Percentiles rank a stretch among this genome's conserved stretches.
These are phyloP conservation scores for Dispira parvispora DNA, from an alignment of 192 early-diverging fungal genomes.

Conservation along the genomic window DNA sequence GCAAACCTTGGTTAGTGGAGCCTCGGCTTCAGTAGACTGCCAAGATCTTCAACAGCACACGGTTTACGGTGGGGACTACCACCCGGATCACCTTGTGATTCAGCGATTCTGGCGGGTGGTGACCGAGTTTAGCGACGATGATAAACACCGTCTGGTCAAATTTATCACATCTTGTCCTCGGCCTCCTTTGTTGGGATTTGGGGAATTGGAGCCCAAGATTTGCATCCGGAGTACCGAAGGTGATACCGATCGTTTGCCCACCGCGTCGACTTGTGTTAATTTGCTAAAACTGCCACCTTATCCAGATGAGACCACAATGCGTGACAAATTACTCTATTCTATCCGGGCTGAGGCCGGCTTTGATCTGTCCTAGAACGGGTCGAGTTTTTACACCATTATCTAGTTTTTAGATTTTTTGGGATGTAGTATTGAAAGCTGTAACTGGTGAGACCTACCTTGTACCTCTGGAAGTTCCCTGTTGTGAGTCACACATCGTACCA, in stretches of 20 bases:
- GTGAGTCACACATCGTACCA: background rate
- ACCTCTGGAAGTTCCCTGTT: background rate
- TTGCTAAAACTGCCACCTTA: constrained; percentile 80
- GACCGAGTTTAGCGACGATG: constrained; percentile 24
- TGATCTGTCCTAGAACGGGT: constrained; percentile 49
- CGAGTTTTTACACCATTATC: background rate
- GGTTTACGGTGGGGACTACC: constrained; percentile 55
- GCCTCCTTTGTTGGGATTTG: constrained; percentile 83
- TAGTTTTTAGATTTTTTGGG: background rate
- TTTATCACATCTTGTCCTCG: constrained; percentile 87
- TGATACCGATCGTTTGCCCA: constrained; percentile 58
- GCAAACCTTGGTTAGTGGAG: constrained; percentile 76
- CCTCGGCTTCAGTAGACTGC: constrained; percentile 55
- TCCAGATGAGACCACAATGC: constrained; percentile 25
- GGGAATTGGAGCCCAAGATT: constrained; percentile 48
- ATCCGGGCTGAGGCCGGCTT: constrained; percentile 82
- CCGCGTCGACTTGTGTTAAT: constrained; percentile 74
- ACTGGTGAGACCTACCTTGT: background rate
- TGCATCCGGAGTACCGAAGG: constrained; percentile 51
- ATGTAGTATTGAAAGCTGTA: background rate
- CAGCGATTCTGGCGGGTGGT: constrained; percentile 53
- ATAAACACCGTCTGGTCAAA: constrained; percentile 43
- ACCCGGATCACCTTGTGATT: constrained; percentile 53
- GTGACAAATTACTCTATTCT: constrained; percentile 68
- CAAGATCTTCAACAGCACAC: constrained; percentile 59